Evolutionary conservation across 2,329 filamentous ascomycete genomes (phyloP).

Genomic region (Diaporthe destruens): DNA sequence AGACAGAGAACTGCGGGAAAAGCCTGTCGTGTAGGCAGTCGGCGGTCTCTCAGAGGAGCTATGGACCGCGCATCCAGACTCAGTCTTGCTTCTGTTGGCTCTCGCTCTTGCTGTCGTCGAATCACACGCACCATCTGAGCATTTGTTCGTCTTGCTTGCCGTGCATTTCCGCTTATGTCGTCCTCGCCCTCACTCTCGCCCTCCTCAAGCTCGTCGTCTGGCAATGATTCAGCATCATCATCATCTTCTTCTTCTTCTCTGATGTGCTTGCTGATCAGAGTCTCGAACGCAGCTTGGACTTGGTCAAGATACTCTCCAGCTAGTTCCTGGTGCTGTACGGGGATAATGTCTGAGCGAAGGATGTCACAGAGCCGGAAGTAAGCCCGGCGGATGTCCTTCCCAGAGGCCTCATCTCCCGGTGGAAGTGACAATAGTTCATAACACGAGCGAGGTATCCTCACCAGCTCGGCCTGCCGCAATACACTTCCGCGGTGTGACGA

Average conservation of each 20-base stretch:
- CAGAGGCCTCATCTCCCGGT: constrained; percentile 47
- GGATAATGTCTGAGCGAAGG: constrained; percentile 59
- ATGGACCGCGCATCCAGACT: constrained; percentile 48
- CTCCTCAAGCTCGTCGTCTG: constrained; percentile 58
- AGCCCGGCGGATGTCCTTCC: constrained; percentile 53
- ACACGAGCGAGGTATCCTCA: constrained; percentile 33
- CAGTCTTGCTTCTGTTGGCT: constrained; percentile 48
- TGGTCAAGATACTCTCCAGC: constrained; percentile 57
- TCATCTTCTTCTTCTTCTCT: constrained; percentile 47
- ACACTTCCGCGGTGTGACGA: constrained; percentile 1
- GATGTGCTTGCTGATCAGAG: constrained; percentile 58
- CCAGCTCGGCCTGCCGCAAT: not conserved
- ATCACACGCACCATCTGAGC: constrained; percentile 3
- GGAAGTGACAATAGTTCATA: constrained; percentile 62
- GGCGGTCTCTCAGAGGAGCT: not conserved
- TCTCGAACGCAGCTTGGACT: constrained; percentile 61
- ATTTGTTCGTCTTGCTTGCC: not conserved
- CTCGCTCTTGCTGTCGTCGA: constrained; percentile 33
- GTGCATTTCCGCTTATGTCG: constrained; percentile 51
- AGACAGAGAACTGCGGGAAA: constrained; percentile 2
- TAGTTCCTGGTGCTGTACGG: constrained; percentile 53
- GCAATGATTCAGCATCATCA: constrained; percentile 54
- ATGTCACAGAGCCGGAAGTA: constrained; percentile 60
- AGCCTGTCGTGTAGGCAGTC: not conserved
- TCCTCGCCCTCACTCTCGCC: constrained; percentile 61